Base-by-base conservation (phyloP, 306 rosid genomes). In the Dalbergia cultrata region DNA sequence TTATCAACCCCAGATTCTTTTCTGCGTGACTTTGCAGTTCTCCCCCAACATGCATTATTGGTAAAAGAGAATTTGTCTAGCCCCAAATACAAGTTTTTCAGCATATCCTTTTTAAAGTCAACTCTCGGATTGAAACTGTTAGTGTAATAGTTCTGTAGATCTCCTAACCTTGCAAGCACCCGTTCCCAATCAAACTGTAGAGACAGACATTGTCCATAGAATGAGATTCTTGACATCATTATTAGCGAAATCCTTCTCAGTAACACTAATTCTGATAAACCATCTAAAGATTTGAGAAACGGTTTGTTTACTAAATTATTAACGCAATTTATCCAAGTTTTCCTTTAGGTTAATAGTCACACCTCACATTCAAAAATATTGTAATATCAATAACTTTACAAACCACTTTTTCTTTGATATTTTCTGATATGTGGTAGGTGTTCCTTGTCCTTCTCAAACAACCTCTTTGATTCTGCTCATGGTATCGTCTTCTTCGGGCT, bases 371-470 rank as follows among this genome's bases (percentile, higher is more conserved):
- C 31, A 26, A 26, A 26, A 26, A 26, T 26, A 26, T 26, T 26
- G 31, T 26, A 26, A 26, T 56, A 56, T 56, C 11, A 13, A 19
- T 56, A n/a, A 1, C 10, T 31, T 34, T 4, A 1, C 43, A 17
- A 21, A 52, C 67, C 67, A 13, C 39, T 52, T 77, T 65, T 53
- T 22, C 49, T 67, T 9, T 77, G 33, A 66, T 77, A 8, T 62
- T 67, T 16, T 21, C 33, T 35, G 75, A 77, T 13, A 41, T 54
- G 3, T 19, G 31, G 41, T 26, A 66, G 14, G 5, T 12, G 58
- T 18, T 13, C 57, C 14, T 35, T 10, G 26, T 39, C 54, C 45
- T 19, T 67, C 45, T 77, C 58, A 66, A 53, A 52, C 33, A 77
- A 50, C 75, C n/a, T 67, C 58, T 39, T 39, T 21, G 19, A 66